Conservation (phyloP, 768 basidiomycete genomes). For the Fomitopsis pulvina region DNA sequence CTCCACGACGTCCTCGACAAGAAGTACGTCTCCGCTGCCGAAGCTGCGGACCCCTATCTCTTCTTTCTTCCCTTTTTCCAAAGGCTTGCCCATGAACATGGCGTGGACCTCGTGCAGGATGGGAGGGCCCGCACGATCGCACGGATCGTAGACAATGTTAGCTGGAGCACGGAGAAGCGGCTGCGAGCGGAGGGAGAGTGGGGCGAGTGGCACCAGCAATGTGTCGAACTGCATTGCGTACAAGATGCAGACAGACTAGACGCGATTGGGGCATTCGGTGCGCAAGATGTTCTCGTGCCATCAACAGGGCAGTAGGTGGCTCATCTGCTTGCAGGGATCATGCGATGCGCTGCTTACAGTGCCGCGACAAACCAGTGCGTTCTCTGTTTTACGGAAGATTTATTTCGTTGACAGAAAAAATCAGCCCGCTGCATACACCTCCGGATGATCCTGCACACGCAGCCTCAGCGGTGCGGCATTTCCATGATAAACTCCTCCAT, state of each 20-base stretch:
- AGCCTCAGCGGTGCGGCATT: constrained; percentile 69
- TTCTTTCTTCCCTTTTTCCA: constrained; percentile 66
- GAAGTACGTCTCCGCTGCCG: constrained; percentile 61
- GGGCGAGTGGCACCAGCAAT: constrained; percentile 62
- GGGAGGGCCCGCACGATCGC: constrained; percentile 52
- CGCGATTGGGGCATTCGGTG: constrained; percentile 47
- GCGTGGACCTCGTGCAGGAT: constrained; percentile 51
- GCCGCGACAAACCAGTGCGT: constrained; percentile 28
- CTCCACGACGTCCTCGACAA: constrained; percentile 86
- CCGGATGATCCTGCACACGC: constrained; percentile 36
- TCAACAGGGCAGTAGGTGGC: background rate
- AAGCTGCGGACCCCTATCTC: constrained; percentile 51
- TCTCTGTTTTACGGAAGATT: constrained; percentile 2
- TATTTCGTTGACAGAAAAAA: background rate
- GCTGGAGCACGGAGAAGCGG: constrained; percentile 80
- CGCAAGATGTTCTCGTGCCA: constrained; percentile 1
- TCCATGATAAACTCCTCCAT: constrained; percentile 78
- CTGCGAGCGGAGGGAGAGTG: constrained; percentile 48
- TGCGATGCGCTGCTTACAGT: constrained; percentile 43
- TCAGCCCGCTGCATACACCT: constrained; percentile 39
- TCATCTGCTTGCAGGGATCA: constrained; percentile 27
- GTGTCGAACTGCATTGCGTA: constrained; percentile 70
- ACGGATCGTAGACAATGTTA: constrained; percentile 69
- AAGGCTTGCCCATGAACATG: constrained; percentile 28
- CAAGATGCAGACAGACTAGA: constrained; percentile 50